A percentile compares a stretch with the other conserved stretches of the same genome.
phyloP scores from a whole-genome alignment of 2,329 filamentous ascomycete species.

The Raffaelea ambrosiae region DNA sequence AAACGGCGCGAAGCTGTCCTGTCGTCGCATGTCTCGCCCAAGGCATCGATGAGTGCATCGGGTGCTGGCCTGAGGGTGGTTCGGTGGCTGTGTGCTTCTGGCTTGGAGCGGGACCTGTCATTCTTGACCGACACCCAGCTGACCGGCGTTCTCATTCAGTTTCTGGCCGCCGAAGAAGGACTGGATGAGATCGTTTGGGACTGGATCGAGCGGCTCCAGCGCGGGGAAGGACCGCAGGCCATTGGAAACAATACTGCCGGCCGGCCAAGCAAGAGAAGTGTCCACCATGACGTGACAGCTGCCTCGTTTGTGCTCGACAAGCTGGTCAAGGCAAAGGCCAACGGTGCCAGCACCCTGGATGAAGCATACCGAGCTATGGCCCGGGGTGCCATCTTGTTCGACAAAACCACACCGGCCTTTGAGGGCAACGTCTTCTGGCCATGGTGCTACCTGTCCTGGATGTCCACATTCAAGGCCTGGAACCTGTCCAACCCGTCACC shows the following conservation, averaged over 20 bases:
- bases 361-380: conserved; percentile 39
- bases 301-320: conserved; percentile 28
- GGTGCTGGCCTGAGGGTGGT: conserved; percentile 40
- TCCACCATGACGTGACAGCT: conserved; percentile 1
- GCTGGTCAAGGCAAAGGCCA: conserved; percentile 27
- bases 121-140: conserved; percentile 36
- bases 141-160: conserved; percentile 30
- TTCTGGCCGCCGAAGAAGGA: conserved; percentile 45
- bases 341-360: conserved; percentile 33
- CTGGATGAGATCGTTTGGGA: conserved; percentile 42
- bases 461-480: conserved; percentile 42
- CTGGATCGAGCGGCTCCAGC: conserved; percentile 39
- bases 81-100: conserved; percentile 45
- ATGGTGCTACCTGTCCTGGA: conserved; percentile 42
- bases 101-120: conserved; percentile 33
- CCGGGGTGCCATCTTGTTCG: conserved; percentile 34
- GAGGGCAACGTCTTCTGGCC: conserved; percentile 28
- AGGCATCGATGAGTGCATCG: conserved; percentile 27
- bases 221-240: conserved; percentile 11
- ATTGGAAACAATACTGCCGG: not conserved
- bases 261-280: not conserved
- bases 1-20: conserved; percentile 32
- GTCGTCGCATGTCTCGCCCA: conserved; percentile 22
- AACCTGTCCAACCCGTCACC: conserved; percentile 35
- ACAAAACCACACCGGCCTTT: conserved; percentile 24